Evolutionary conservation across 192 early-diverging fungal genomes (phyloP), one percentile per base, ranked within the genome.

Genomic region (Podila horticola): DNA sequence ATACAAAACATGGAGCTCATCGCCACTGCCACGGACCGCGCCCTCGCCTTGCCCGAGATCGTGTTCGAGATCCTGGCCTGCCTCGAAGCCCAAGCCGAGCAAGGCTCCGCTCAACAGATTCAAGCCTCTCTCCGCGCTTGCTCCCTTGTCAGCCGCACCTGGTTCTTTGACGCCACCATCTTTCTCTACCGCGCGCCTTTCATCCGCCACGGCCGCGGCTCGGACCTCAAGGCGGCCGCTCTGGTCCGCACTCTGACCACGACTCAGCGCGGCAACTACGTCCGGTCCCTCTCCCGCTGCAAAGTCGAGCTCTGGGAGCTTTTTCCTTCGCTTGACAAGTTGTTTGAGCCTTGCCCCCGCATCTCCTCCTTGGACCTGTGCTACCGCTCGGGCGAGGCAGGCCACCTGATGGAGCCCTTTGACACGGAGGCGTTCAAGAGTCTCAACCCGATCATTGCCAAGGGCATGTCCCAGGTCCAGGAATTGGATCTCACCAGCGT

Each of bases 301-400:
- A 81, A 81, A 38, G 66, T 81, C 49, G 77, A 81, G 36, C 77
- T 81, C 34, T 81, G 77, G 77, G 77, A 81, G 28, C 69, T 81
- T 52, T 81, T 73, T 28, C 66, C 77, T 5, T 65, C 66, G 8
- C 67, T 81, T 30, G 57, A 81, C 45, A 63, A 63, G 19, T 49
- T 81, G 29, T 81, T 73, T 31, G 57, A 73, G 15, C 57, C 59
- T 29, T 81, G 77, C 31, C 71, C 77, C 31, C 70, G 77, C 17
- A 48, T 81, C 13, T 69, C 66, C 2, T 81, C 77, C 24, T 12
- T 81, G 38, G 67, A 71, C 24, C 67, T 81, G 33, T 81, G 77
- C 57, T 81, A 71, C 57, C 77, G 77, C 33, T 73, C 77, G 13
- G 76, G 76, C 10, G 62, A 81, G 55, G 61, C 55, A 12, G 77